phyloP scores from a whole-genome alignment of 352 stramenopile species.

The Globisporangium megalacanthum region DNA sequence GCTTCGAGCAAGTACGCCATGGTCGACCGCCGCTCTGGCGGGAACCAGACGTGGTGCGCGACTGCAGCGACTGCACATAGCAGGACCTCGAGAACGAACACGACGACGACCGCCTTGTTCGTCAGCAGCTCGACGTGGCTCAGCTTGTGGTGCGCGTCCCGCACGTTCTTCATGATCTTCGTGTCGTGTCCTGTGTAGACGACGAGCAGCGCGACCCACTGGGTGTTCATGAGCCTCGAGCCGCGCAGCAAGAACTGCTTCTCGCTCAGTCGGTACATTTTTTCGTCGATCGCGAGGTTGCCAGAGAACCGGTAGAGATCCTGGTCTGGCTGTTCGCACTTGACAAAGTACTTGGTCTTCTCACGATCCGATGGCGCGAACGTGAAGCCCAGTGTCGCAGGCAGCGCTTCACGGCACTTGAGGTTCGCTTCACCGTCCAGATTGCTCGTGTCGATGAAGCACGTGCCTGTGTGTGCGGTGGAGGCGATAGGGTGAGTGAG shows the following conservation, averaged over 20 bases:
- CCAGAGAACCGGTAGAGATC: slow-evolving; percentile 77
- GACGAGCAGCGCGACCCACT: slow-evolving; percentile 60
- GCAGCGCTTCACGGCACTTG: slow-evolving; percentile 53
- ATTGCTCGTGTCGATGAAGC: slow-evolving; percentile 82
- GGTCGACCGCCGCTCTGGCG: not conserved
- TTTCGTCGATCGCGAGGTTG: slow-evolving; percentile 53
- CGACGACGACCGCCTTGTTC: slow-evolving; percentile 66
- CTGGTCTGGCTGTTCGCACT: slow-evolving; percentile 71
- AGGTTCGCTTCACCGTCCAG: slow-evolving; percentile 78
- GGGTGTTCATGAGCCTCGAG: slow-evolving; percentile 78
- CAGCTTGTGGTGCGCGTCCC: slow-evolving; percentile 75
- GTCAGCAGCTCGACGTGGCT: slow-evolving; percentile 78
- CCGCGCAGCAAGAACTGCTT: slow-evolving; percentile 74
- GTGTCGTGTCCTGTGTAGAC: slow-evolving; percentile 87
- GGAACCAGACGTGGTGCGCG: slow-evolving; percentile 25
- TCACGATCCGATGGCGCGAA: slow-evolving; percentile 29
- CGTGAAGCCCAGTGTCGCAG: slow-evolving; percentile 25
- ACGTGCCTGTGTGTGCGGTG: slow-evolving; percentile 33
- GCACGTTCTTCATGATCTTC: slow-evolving; percentile 89
- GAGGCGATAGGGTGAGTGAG: not conserved
- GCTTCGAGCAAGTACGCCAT: slow-evolving; percentile 8
- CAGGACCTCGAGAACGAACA: slow-evolving; percentile 71
- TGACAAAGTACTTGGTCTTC: slow-evolving; percentile 54
- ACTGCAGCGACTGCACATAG: slow-evolving; percentile 53
- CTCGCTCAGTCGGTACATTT: slow-evolving; percentile 62